phyloP scores from a whole-genome alignment of 768 basidiomycete species.

The Macrolepiota albuminosa region DNA sequence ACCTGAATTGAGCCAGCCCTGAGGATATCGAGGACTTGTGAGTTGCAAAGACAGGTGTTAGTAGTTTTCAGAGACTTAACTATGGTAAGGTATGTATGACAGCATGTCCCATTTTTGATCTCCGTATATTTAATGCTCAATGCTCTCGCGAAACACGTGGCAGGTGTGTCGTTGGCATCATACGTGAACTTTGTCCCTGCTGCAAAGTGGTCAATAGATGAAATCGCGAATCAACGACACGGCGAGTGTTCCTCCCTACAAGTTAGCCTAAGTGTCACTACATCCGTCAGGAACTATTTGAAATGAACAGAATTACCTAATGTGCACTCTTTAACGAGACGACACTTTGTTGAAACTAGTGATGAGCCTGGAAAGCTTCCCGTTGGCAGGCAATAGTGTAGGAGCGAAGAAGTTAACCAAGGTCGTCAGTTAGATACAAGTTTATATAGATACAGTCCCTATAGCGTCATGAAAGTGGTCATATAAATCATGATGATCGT shows the following conservation, averaged over 20 bases:
- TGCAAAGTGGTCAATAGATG: neutral
- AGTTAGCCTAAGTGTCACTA: neutral
- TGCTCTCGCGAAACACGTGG: neutral
- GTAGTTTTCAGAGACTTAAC: neutral
- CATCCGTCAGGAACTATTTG: neutral
- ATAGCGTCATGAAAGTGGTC: neutral
- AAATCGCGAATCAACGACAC: neutral
- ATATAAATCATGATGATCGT: neutral
- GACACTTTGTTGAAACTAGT: neutral
- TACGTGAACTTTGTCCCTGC: neutral
- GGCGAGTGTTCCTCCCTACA: too few relatives aligned
- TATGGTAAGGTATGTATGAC: neutral
- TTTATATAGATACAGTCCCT: neutral
- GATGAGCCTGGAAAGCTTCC: neutral
- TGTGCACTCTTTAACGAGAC: neutral
- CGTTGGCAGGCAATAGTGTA: neutral
- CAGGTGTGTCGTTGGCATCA: neutral
- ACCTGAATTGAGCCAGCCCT: constrained; percentile 63
- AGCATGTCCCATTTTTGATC: neutral
- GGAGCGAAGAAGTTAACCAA: neutral
- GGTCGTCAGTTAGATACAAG: neutral
- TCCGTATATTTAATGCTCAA: neutral
- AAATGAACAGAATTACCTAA: neutral
- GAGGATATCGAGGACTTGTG: constrained; percentile 91
- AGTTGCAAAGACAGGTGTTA: constrained; percentile 68